Evolutionary conservation across 2,329 filamentous ascomycete genomes (phyloP), one percentile per base, ranked within the genome.

Genomic region (Colletotrichum abscissum): DNA sequence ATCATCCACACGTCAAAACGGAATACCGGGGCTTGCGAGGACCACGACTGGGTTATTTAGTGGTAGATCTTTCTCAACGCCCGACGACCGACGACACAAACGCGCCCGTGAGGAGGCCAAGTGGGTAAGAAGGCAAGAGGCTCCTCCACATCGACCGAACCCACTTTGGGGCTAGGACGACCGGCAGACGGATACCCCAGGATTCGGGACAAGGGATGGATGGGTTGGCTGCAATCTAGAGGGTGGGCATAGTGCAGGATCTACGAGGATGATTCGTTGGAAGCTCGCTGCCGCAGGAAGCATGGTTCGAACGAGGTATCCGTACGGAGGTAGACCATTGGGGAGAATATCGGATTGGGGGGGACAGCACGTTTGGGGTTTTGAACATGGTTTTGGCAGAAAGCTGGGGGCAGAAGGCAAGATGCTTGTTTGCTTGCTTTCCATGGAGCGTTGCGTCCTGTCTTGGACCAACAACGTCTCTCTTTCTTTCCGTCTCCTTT

Each of bases 171-270:
- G 38, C 42, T 64, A 58, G 66, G 69, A 55, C 42, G 46, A 63
- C 59, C 54, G 58, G 30, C 52, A 69, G 22, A 46, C 42, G 22
- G 49, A 8, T 28, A 49, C 42, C 26, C 24, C 35, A 68, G 49
- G 58, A 55, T 35, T 64, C 66, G 69, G 66, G 54, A 59, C 38
- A 72, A 69, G 59, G 69, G 69, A 64, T 59, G 65, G 42, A 64
- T 59, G 65, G 42, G 38, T 42, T 63, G 14, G 14, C 68, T 60
- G 24, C 55, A 55, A 55, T 35, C 28, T 60, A 22, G 28, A 19
- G 52, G 52, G 30, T 62, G 65, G 28, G 22, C 26, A 46, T 33
- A 59, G 64, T 54, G 38, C 19, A 55, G 59, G 52, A 54, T 67
- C 33, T 57, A 28, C 63, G n/a, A 63, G n/a, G 54, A 52, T 69